Evolutionary conservation across 2,329 filamentous ascomycete genomes (phyloP).

Genomic region (Diplodia mutila): DNA sequence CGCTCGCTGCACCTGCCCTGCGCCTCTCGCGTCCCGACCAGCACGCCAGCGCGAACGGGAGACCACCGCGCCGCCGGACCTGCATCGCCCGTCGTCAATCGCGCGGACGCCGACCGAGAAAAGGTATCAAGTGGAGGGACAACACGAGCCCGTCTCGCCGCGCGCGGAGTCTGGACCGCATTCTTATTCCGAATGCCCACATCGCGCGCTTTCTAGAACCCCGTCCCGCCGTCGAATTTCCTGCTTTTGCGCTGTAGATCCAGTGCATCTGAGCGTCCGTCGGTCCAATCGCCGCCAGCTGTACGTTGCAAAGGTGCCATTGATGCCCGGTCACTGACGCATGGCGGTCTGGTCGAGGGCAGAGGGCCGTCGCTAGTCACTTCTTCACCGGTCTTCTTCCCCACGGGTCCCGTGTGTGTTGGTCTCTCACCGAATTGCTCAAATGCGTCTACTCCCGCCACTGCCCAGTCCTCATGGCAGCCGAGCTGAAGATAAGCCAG

Average conservation of each 20-base stretch:
- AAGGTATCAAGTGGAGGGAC: neutral
- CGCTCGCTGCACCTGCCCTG: neutral
- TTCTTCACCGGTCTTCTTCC: slow-evolving; percentile 13
- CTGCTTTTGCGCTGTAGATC: slow-evolving; percentile 14
- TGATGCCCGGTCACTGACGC: neutral
- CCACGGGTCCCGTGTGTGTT: neutral
- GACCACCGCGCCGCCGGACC: neutral
- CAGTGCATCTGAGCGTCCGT: neutral
- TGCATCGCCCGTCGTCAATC: neutral
- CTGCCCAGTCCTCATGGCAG: neutral
- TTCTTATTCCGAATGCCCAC: slow-evolving; percentile 8
- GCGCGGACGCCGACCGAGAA: neutral
- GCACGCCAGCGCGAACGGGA: neutral
- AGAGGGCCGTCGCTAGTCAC: too few relatives aligned
- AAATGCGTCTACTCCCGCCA: neutral
- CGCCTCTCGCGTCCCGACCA: neutral
- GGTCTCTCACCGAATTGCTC: neutral
- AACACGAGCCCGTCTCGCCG: neutral
- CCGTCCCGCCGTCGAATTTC: slow-evolving; percentile 1
- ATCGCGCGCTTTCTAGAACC: slow-evolving; percentile 20
- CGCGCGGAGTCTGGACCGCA: slow-evolving; percentile 5
- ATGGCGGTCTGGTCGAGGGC: slow-evolving; percentile 16
- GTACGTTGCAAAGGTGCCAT: neutral
- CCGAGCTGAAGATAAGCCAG: slow-evolving; percentile 4
- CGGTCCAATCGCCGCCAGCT: slow-evolving; percentile 10